Conservation (phyloP, 2,329 filamentous ascomycete genomes). For the Verticillium dahliae region DNA sequence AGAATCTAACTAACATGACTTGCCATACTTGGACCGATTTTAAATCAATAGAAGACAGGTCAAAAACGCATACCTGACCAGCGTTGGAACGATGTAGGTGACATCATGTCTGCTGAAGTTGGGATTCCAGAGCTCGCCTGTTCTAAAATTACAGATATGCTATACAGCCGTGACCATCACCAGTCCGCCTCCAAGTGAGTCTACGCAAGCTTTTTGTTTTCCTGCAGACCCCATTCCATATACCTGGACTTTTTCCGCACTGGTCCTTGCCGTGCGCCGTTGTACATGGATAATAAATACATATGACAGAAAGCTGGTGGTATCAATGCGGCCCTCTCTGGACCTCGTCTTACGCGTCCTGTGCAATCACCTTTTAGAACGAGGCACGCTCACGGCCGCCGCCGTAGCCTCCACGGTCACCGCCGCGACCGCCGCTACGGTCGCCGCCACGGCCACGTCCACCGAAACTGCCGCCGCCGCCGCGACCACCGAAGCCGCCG, state of each 20-base stretch:
- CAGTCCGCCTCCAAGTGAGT: neutral
- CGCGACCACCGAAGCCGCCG: slow-evolving; percentile 3
- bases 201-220: neutral
- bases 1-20: no score
- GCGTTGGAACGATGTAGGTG: neutral
- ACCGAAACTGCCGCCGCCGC: slow-evolving; percentile 2
- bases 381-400: neutral
- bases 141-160: neutral
- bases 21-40: no score
- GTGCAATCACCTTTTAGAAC: neutral
- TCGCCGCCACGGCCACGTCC: slow-evolving; percentile 2
- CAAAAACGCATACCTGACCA: no score
- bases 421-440: slow-evolving; percentile 1
- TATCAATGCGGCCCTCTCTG: neutral
- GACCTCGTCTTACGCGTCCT: neutral
- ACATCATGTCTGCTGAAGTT: neutral
- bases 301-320: neutral
- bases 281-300: neutral
- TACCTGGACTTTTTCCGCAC: neutral
- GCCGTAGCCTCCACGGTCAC: slow-evolving; percentile 2
- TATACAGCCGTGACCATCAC: neutral
- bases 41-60: no score
- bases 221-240: neutral
- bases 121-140: neutral
- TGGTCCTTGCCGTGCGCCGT: neutral